Evolutionary conservation across 2,329 filamentous ascomycete species (phyloP).

Genomic region (Aspergillus niger): DNA sequence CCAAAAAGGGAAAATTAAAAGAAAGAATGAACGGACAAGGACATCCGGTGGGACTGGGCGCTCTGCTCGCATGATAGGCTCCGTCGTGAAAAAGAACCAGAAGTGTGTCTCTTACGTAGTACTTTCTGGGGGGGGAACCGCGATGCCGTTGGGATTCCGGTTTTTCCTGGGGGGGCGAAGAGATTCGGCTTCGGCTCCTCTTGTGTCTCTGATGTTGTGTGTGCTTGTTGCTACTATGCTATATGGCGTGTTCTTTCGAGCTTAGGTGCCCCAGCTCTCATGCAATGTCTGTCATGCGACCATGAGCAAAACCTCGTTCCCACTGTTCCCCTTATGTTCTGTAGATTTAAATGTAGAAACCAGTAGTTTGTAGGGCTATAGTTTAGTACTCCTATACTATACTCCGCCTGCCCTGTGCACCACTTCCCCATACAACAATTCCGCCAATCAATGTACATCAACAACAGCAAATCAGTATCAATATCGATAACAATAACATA

Average conservation of each 20-base stretch:
- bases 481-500: constrained; percentile 7
- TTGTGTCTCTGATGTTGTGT: constrained; percentile 28
- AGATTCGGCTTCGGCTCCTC: constrained; percentile 22
- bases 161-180: constrained; percentile 14
- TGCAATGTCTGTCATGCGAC: constrained; percentile 36
- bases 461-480: background rate
- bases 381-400: background rate
- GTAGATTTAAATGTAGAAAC: constrained; percentile 2
- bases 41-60: constrained; percentile 44
- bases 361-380: background rate
- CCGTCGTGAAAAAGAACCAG: constrained; percentile 32
- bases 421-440: too few relatives aligned
- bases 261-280: constrained; percentile 37
- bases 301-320: constrained; percentile 34
- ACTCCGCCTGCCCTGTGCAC: background rate
- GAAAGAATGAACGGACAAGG: constrained; percentile 41
- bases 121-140: constrained; percentile 17
- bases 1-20: constrained; percentile 40
- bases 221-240: constrained; percentile 24
- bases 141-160: constrained; percentile 40
- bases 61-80: constrained; percentile 36
- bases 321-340: constrained; percentile 19
- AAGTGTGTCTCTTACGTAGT: too few relatives aligned
- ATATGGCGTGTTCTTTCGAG: constrained; percentile 21
- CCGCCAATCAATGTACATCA: background rate